Percentiles rank a stretch among this genome's conserved stretches.
Evolutionary conservation across 1,284 basidiomycete genomes (phyloP).

Genomic region (Papiliotrema laurentii): DNA sequence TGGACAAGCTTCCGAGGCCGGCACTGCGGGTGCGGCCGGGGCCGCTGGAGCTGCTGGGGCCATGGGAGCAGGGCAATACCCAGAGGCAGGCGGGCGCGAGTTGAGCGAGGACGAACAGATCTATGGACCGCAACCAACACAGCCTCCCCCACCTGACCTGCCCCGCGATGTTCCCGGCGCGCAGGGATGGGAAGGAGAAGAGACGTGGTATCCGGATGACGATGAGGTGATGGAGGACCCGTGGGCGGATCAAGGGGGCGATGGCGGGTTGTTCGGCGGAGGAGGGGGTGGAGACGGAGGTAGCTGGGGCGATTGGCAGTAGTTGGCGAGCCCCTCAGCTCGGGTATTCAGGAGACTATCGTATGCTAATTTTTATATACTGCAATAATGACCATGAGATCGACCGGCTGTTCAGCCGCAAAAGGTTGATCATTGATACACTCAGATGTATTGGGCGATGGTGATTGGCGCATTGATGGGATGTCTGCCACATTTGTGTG

Average conservation of each 20-base stretch:
- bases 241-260: slow-evolving; percentile 20
- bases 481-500: no score
- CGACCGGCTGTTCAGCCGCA: no score
- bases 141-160: no score
- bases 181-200: slow-evolving; percentile 17
- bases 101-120: slow-evolving; percentile 39
- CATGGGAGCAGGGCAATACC: slow-evolving; percentile 1
- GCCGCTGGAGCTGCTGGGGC: slow-evolving; percentile 21
- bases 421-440: no score
- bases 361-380: no score
- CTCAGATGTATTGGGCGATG: no score
- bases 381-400: no score
- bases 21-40: slow-evolving; percentile 24
- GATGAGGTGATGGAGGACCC: slow-evolving; percentile 37
- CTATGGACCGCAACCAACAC: slow-evolving; percentile 32
- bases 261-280: slow-evolving; percentile 21
- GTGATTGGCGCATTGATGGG: no score
- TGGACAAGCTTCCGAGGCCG: slow-evolving; percentile 14
- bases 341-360: no score
- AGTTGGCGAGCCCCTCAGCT: no score
- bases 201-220: slow-evolving; percentile 15
- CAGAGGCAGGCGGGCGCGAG: slow-evolving; percentile 1
- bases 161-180: background rate
- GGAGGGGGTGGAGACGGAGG: slow-evolving; percentile 21
- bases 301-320: slow-evolving; percentile 30